A percentile compares a stretch with the other conserved stretches of the same genome.
These are phyloP conservation scores for Plasmodium malariae DNA, from an alignment of 169 alveolate genomes.

Conservation along the genomic window DNA sequence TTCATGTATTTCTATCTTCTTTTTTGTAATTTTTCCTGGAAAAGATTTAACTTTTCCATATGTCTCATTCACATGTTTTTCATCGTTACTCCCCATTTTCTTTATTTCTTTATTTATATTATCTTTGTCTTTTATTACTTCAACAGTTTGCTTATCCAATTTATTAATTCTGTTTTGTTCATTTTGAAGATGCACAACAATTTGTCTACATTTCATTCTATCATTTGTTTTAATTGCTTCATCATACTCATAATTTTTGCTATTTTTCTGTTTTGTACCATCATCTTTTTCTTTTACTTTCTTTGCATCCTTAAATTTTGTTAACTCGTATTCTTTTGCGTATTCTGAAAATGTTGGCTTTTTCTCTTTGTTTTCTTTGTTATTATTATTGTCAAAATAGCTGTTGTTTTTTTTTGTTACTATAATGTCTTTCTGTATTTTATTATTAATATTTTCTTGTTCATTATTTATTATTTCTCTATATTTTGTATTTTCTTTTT, in stretches of 20 bases:
- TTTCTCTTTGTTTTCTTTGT: background rate
- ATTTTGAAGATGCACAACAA: too few relatives aligned
- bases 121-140: conserved; percentile 33
- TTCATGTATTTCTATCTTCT: background rate
- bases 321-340: conserved; percentile 4
- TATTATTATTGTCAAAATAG: background rate
- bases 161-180: background rate
- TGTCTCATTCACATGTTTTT: background rate
- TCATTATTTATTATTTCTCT: conserved; percentile 19
- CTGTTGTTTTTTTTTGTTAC: conserved; percentile 10
- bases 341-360: background rate
- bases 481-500: conserved; percentile 17
- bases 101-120: conserved; percentile 12
- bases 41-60: background rate
- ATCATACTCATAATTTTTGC: background rate
- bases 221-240: background rate
- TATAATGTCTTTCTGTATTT: conserved; percentile 6
- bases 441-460: background rate
- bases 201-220: conserved; percentile 5
- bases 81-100: conserved; percentile 9
- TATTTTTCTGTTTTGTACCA: too few relatives aligned
- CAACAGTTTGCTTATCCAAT: background rate
- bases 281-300: background rate
- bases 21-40: conserved; percentile 8
- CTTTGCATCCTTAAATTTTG: background rate